A percentile compares a stretch with the other conserved stretches of the same genome.
These are phyloP conservation scores for Aspergillus transmontanensis DNA, from an alignment of 2,329 filamentous ascomycete species.

Conservation along the genomic window DNA sequence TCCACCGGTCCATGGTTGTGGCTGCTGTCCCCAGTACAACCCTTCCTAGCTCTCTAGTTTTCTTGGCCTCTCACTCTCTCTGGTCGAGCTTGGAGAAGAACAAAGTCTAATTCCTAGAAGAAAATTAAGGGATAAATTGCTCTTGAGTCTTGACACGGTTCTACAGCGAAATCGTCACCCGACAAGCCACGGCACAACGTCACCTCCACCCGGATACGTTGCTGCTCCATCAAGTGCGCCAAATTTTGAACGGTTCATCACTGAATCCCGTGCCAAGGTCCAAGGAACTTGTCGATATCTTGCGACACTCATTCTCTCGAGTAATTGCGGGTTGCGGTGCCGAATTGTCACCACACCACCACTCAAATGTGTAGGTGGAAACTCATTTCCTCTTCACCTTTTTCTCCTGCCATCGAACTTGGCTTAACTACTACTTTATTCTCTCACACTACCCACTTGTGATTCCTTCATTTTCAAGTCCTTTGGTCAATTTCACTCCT, in stretches of 20 bases:
- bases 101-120: background rate
- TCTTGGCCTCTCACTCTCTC: background rate
- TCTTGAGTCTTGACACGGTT: too few relatives aligned
- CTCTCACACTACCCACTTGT: constrained; percentile 9
- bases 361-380: constrained; percentile 25
- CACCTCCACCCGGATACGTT: background rate
- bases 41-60: background rate
- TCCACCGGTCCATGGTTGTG: background rate
- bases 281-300: background rate
- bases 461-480: constrained; percentile 10
- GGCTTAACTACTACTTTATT: constrained; percentile 3
- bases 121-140: background rate
- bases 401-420: background rate
- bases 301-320: background rate
- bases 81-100: background rate
- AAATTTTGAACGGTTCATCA: background rate
- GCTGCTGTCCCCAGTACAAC: background rate
- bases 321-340: constrained; percentile 11
- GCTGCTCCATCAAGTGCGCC: background rate
- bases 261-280: background rate
- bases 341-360: constrained; percentile 15
- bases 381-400: constrained; percentile 7
- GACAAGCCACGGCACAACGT: background rate
- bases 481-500: constrained; percentile 13
- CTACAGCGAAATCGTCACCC: background rate